Base-by-base conservation (phyloP, 352 stramenopile genomes). In the Globisporangium recalcitrans region DNA sequence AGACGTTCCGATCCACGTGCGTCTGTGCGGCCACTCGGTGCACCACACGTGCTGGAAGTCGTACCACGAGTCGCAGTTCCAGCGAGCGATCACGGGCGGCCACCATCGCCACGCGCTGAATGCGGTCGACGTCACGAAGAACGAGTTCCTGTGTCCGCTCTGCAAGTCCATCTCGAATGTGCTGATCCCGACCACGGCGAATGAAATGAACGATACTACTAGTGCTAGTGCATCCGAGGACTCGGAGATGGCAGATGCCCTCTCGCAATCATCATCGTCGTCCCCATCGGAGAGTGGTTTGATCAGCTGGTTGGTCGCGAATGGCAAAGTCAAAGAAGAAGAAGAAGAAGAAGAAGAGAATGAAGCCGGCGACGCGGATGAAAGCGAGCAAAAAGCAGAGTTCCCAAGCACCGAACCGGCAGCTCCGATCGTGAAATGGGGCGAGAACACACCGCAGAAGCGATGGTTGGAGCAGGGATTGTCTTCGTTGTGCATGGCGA, bases 141-240 rank as follows among this genome's bases (percentile, higher is more conserved):
- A 97, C 48, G 95, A 99, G 67, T 99, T 98, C 63, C 67, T 99
- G 5, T 99, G 96, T 69, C 96, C 96, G 3, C 70, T 98, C 26
- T 99, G 96, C 80, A 98, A 99, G 63, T 95, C 96, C 52, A 95
- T 98, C n/a, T 98, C 91, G 0, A 99, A 99, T 61, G 95, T 98
- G 51, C 65, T 98, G 32, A 97, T 99, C 68, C 96, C 96, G 16
- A 85, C 77, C 31, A 82, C 75, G 34, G 86, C 74, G 4, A 79
- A 88, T 16, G 72, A 84, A 60, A 64, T 87, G 31, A 70, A 70
- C 26, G 61, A 67, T 44, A 13, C 47, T n/a, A n/a, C n/a, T n/a
- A n/a, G n/a, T 4, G 21, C 19, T 21, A 26, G 8, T 29, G 38
- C 52, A n/a, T 21, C 22, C 9, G 48, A 29, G 22, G 44, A 62